A percentile compares a stretch with the other conserved stretches of the same genome.
Conservation (phyloP, 2,329 filamentous ascomycete species). For the Hortaea werneckii region DNA sequence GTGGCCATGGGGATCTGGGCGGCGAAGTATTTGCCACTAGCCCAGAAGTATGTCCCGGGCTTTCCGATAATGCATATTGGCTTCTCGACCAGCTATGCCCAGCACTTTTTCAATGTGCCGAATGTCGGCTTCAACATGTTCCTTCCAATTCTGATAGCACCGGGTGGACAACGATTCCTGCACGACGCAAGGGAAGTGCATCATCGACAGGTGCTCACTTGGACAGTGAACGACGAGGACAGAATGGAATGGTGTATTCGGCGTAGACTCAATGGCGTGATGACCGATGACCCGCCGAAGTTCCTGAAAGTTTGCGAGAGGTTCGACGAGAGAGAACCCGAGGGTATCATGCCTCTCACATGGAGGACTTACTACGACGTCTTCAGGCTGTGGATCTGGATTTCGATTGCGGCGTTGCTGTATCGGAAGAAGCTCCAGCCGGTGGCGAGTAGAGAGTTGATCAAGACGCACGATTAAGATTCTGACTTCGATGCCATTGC, state of each 20-base stretch:
- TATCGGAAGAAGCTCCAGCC: conserved; percentile 6
- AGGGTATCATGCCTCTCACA: conserved; percentile 19
- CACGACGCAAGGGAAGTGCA: conserved; percentile 23
- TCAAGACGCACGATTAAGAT: background rate
- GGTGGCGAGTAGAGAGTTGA: conserved; percentile 8
- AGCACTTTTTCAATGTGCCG: conserved; percentile 57
- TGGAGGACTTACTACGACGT: conserved; percentile 4
- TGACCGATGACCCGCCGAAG: conserved; percentile 70
- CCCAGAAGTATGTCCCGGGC: conserved; percentile 50
- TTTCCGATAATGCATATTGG: conserved; percentile 61
- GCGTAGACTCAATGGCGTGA: conserved; percentile 61
- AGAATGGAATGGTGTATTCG: conserved; percentile 75
- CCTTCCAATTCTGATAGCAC: conserved; percentile 57
- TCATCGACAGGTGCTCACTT: conserved; percentile 59
- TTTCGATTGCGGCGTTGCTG: conserved; percentile 2
- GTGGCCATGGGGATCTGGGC: conserved; percentile 78
- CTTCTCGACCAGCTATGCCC: conserved; percentile 56
- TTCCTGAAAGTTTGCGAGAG: conserved; percentile 52
- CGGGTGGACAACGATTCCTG: conserved; percentile 57
- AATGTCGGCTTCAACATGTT: conserved; percentile 71
- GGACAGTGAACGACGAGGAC: conserved; percentile 74
- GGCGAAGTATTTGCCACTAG: conserved; percentile 58
- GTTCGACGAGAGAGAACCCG: conserved; percentile 29
- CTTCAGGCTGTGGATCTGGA: conserved; percentile 7
- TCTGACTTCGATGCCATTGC: background rate